Evolutionary conservation across 441 rosid species (phyloP).

Genomic region (Erysimum pusillum): DNA sequence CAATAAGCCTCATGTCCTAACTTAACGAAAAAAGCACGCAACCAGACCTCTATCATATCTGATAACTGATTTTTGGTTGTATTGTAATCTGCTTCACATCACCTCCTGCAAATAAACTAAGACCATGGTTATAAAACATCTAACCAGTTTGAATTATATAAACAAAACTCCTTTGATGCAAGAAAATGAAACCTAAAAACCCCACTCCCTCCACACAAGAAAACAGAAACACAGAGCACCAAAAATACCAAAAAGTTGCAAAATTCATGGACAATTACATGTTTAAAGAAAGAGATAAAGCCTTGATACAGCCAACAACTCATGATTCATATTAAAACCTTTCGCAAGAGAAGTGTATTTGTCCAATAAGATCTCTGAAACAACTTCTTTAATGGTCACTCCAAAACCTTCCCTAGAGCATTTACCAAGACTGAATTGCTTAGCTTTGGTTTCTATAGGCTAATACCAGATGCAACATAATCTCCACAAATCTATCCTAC

Average conservation of each 20-base stretch:
- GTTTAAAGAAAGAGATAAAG: slow-evolving; percentile 1
- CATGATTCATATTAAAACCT: slow-evolving; percentile 62
- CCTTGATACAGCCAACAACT: background rate
- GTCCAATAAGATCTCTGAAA: slow-evolving; percentile 81
- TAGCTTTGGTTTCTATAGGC: too few species aligned
- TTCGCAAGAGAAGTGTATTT: slow-evolving; percentile 73
- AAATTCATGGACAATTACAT: background rate
- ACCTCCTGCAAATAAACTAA: slow-evolving; percentile 77
- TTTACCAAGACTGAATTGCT: background rate
- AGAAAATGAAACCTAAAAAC: background rate
- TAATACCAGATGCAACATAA: too few species aligned
- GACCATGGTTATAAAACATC: slow-evolving; percentile 48
- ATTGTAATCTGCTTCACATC: slow-evolving; percentile 69
- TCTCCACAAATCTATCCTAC: slow-evolving; percentile 7
- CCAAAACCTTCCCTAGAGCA: slow-evolving; percentile 30
- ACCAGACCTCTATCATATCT: slow-evolving; percentile 80
- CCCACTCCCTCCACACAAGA: slow-evolving; percentile 9
- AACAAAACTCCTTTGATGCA: slow-evolving; percentile 1
- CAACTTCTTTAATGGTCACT: slow-evolving; percentile 72
- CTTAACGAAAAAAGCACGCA: slow-evolving; percentile 7
- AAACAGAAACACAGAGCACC: background rate
- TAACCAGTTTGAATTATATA: background rate
- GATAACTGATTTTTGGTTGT: slow-evolving; percentile 55
- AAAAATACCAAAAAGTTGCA: background rate
- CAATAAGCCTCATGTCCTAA: slow-evolving; percentile 4